Evolutionary conservation across 2,329 filamentous ascomycete genomes (phyloP).

Genomic region (Dactylellina sp.): DNA sequence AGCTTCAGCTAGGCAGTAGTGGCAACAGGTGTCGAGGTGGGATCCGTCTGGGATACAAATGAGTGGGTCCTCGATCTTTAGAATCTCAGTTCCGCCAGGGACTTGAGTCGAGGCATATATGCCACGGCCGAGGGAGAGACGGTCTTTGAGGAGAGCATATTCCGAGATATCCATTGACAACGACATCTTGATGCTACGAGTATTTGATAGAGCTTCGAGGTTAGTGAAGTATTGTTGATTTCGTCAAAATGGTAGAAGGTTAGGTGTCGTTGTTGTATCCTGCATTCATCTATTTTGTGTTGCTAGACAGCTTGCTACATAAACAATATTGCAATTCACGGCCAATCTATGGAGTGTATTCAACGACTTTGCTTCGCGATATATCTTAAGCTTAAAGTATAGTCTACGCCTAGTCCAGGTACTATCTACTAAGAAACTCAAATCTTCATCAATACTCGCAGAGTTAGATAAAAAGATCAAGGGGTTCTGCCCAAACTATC

Average conservation of each 20-base stretch:
- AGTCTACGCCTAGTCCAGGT: no score
- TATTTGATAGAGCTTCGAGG: neutral
- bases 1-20: constrained; percentile 69
- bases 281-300: no score
- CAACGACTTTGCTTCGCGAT: no score
- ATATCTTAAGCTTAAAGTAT: no score
- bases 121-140: constrained; percentile 66
- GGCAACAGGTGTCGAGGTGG: constrained; percentile 69
- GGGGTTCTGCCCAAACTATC: no score
- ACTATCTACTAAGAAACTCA: no score
- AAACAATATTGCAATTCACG: no score
- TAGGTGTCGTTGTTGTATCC: neutral
- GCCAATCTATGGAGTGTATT: no score
- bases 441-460: no score
- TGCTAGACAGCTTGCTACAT: no score
- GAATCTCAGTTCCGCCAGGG: constrained; percentile 66
- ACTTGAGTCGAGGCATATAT: constrained; percentile 69
- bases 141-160: constrained; percentile 43
- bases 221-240: constrained; percentile 10
- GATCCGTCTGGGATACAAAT: constrained; percentile 69
- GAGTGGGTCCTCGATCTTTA: constrained; percentile 68
- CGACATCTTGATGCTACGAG: constrained; percentile 28
- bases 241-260: neutral
- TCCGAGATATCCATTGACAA: constrained; percentile 30
- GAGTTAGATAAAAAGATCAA: no score